Percentiles rank a stretch among this genome's conserved stretches.
These are phyloP conservation scores for Gracilaria gracilis DNA, from an alignment of 23 red algal species.

Conservation along the genomic window DNA sequence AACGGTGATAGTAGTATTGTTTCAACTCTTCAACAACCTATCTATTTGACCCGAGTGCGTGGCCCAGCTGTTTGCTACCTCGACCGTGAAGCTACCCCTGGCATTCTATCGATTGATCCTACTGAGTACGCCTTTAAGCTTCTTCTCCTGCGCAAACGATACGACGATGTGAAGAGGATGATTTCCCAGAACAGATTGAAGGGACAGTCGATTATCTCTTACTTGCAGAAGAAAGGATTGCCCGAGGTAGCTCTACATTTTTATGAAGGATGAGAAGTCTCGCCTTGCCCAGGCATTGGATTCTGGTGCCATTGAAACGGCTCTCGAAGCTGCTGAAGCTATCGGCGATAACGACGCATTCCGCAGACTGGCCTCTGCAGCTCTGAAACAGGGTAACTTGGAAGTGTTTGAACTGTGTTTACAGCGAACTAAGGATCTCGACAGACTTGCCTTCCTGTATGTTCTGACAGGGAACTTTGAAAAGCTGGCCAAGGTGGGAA, in stretches of 20 bases:
- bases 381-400: slow-evolving; percentile 89
- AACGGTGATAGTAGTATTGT: slow-evolving; percentile 98
- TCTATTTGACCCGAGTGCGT: slow-evolving; percentile 94
- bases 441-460: slow-evolving; percentile 91
- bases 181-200: slow-evolving; percentile 87
- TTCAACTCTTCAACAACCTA: slow-evolving; percentile 71
- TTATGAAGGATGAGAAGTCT: too few species aligned
- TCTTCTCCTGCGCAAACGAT: slow-evolving; percentile 85
- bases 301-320: slow-evolving; percentile 89
- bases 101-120: slow-evolving; percentile 92
- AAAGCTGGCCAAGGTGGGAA: slow-evolving; percentile 85
- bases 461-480: slow-evolving; percentile 95
- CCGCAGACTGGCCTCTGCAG: slow-evolving; percentile 70
- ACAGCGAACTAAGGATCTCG: slow-evolving; percentile 87
- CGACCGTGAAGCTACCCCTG: slow-evolving; percentile 85
- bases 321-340: slow-evolving; percentile 82
- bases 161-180: slow-evolving; percentile 94
- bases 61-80: slow-evolving; percentile 92
- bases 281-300: slow-evolving; percentile 93
- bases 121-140: slow-evolving; percentile 99
- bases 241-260: slow-evolving; percentile 95
- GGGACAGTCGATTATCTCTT: slow-evolving; percentile 93
- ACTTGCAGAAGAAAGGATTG: slow-evolving; percentile 96
- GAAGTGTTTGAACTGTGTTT: slow-evolving; percentile 89
- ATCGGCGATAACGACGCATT: slow-evolving; percentile 87